phyloP scores from a whole-genome alignment of 805 yeast species.

The Candida dendrica region DNA sequence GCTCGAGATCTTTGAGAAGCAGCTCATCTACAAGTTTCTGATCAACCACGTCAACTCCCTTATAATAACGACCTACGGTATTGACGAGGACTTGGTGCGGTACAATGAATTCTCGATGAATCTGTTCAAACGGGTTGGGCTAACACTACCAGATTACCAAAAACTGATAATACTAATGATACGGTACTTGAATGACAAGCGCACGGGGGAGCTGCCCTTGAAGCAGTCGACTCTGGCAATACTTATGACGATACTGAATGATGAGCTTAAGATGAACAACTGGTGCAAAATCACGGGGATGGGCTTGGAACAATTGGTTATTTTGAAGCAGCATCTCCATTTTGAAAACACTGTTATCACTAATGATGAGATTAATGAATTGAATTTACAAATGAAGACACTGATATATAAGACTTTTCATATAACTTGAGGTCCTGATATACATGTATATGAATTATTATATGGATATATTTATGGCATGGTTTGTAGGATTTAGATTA shows the following conservation, averaged over 20 bases:
- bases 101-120: neutral
- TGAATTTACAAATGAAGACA: slow-evolving; percentile 1
- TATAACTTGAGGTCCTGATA: neutral
- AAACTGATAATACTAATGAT: slow-evolving; percentile 2
- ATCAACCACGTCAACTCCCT: neutral
- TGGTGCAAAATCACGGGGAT: slow-evolving; percentile 1
- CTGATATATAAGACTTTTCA: slow-evolving; percentile 1
- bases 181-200: neutral
- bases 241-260: neutral
- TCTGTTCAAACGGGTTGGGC: neutral
- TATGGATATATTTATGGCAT: neutral
- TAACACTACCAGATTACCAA: neutral
- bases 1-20: neutral
- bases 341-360: neutral
- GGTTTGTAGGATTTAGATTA: too few species aligned
- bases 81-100: neutral
- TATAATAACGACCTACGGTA: neutral
- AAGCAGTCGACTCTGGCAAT: neutral
- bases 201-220: neutral
- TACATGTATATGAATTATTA: neutral
- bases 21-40: neutral
- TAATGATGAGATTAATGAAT: neutral
- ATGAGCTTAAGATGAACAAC: neutral
- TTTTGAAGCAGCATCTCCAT: neutral
- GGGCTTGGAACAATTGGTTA: neutral